Conservation (phyloP, 176 grass and related monocot species). For the Miscanthus lutarioriparius region DNA sequence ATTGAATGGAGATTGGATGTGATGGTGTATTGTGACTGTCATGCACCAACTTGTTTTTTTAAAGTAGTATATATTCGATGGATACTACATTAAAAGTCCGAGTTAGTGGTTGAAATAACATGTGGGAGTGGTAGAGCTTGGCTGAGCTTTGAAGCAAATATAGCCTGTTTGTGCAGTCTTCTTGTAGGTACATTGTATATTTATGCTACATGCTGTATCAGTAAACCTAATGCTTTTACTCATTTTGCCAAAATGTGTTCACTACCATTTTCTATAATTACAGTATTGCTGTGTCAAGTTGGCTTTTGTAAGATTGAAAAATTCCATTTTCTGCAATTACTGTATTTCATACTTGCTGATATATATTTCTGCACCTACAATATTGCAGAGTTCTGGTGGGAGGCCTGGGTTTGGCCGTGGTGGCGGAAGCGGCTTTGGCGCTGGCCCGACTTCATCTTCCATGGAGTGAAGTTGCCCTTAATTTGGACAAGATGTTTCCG, state of each 20-base stretch:
- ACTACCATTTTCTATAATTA: neutral
- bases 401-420: slow-evolving; percentile 89
- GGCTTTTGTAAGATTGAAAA: neutral
- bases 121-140: too few relatives aligned
- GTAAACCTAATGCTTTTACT: neutral
- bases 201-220: neutral
- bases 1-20: neutral
- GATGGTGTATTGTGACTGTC: neutral
- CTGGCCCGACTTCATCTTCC: slow-evolving; percentile 60
- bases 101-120: too few relatives aligned
- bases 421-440: slow-evolving; percentile 52
- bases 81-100: too few relatives aligned
- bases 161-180: neutral
- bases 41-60: neutral
- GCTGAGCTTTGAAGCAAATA: neutral
- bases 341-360: neutral
- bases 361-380: neutral
- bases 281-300: neutral
- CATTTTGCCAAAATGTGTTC: neutral
- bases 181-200: neutral
- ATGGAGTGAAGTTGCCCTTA: slow-evolving; percentile 67
- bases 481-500: slow-evolving; percentile 44
- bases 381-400: slow-evolving; percentile 64
- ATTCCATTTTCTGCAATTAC: neutral
- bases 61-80: neutral